Conservation (phyloP, 148 eudicot genomes). For the Chenopodium formosanum region DNA sequence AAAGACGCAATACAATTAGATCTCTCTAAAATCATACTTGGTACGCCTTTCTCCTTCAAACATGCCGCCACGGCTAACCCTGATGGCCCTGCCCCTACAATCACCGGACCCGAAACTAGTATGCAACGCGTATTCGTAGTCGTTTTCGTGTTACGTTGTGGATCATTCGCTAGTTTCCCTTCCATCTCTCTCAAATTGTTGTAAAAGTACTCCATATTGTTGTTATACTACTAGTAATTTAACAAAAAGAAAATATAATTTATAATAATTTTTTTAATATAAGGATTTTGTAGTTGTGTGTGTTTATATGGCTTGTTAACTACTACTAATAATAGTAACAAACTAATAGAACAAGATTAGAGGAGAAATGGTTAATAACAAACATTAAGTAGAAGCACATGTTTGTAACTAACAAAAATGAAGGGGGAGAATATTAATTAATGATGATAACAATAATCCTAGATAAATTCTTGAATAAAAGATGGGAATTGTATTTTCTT, state of each 20-base stretch:
- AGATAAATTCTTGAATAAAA: conserved; percentile 12
- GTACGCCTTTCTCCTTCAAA: conserved; percentile 43
- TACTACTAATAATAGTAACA: neutral
- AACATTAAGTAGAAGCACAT: conserved; percentile 13
- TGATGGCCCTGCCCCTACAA: conserved; percentile 74
- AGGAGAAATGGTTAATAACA: conserved; percentile 2
- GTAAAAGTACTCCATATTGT: conserved; percentile 15
- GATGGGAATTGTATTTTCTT: neutral
- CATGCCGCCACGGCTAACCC: conserved; percentile 74
- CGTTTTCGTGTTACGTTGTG: neutral
- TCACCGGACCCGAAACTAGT: conserved; percentile 53
- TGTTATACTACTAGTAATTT: neutral
- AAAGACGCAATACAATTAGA: conserved; percentile 60
- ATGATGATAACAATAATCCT: neutral
- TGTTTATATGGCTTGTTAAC: neutral
- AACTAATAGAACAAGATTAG: neutral
- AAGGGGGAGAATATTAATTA: neutral
- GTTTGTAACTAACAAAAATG: conserved; percentile 18
- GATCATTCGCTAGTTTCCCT: conserved; percentile 49
- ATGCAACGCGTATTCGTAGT: conserved; percentile 14
- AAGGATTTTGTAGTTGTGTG: too few species aligned
- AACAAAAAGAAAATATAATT: neutral
- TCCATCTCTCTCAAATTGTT: conserved; percentile 44
- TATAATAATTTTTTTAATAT: too few species aligned
- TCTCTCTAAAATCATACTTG: conserved; percentile 54